These are phyloP conservation scores for Hansenula lynferdii DNA, from an alignment of 1,139 yeast species.

Conservation along the genomic window DNA sequence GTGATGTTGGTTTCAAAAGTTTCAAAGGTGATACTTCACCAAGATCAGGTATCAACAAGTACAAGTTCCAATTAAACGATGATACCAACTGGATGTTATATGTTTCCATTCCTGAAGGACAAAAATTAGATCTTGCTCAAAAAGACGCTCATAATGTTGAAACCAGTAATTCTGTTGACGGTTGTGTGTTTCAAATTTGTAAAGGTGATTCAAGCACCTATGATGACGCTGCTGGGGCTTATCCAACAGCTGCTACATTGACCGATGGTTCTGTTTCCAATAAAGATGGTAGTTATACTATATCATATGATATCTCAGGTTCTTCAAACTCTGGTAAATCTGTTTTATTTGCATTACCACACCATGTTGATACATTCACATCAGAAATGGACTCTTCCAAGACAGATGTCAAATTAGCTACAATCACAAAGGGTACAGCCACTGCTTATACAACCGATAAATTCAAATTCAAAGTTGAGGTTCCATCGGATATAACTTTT, in stretches of 20 bases:
- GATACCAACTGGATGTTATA: constrained; percentile 44
- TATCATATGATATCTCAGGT: constrained; percentile 34
- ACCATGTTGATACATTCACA: constrained; percentile 50
- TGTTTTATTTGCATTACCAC: constrained; percentile 59
- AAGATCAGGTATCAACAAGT: constrained; percentile 34
- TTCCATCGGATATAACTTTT: constrained; percentile 48
- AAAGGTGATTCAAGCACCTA: constrained; percentile 39
- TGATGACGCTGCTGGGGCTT: constrained; percentile 53
- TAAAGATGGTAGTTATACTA: constrained; percentile 28
- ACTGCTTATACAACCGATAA: constrained; percentile 47
- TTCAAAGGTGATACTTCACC: constrained; percentile 28
- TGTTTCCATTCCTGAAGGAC: constrained; percentile 32
- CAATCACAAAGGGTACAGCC: constrained; percentile 69
- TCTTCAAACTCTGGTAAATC: constrained; percentile 28
- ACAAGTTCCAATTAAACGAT: constrained; percentile 34
- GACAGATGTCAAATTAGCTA: constrained; percentile 44
- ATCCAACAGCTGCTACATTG: constrained; percentile 29
- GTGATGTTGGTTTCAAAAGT: constrained; percentile 62
- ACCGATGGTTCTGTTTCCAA: constrained; percentile 21
- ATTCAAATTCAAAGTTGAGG: constrained; percentile 39
- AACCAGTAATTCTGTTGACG: constrained; percentile 31
- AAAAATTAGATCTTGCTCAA: constrained; percentile 34
- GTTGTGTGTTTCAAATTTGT: constrained; percentile 31
- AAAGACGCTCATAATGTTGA: constrained; percentile 49
- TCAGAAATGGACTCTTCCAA: constrained; percentile 12